Base-by-base conservation (phyloP, 2,329 filamentous ascomycete species). In the Hypoxylon sp. region DNA sequence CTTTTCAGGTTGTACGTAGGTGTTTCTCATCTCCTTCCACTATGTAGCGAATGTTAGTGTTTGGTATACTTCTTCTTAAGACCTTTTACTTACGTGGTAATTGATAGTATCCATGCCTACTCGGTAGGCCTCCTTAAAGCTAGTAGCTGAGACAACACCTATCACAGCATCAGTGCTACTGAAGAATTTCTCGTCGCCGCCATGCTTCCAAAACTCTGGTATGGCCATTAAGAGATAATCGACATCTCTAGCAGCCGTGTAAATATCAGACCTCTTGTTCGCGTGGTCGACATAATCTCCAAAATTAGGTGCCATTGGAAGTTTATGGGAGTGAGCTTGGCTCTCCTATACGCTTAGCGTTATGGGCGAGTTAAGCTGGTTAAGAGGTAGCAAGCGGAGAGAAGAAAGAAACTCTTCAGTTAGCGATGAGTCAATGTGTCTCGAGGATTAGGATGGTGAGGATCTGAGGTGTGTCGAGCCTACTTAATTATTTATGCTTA, bases 41-140 rank as follows among this genome's bases (percentile, higher is more conserved):
- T n/a, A n/a, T 39, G 34, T 39, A 19, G 34, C 34, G n/a, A 19
- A 39, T 13, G n/a, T 28, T 1, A 26, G 10, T 3, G 13, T 56
- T 34, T 10, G 8, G 15, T 1, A 13, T 13, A 7, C 11, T 34
- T 34, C 7, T 13, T 34, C 15, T 11, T 7, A 19, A 17, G 24
- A 46, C 2, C 19, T 20, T 13, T 43, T 20, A 24, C 19, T 39
- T 39, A 39, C 34, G 37, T 41, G 20, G 37, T 26, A 56, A 5
- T 46, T 50, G 22, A 63, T 30, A 11, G 34, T 7, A 34, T 62
- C 49, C 7, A 46, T 11, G 34, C 54, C 55, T 10, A 59, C 49
- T 19, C 43, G 32, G 19, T 17, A 22, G 4, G 20, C 46, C 10
- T 8, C n/a, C 5, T 15, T 11, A 17, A n/a, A 3, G 15, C 15